Evolutionary conservation across 108 stramenopile genomes (phyloP), one percentile per base, ranked within the genome.

Genomic region (Nitzschia sp.): DNA sequence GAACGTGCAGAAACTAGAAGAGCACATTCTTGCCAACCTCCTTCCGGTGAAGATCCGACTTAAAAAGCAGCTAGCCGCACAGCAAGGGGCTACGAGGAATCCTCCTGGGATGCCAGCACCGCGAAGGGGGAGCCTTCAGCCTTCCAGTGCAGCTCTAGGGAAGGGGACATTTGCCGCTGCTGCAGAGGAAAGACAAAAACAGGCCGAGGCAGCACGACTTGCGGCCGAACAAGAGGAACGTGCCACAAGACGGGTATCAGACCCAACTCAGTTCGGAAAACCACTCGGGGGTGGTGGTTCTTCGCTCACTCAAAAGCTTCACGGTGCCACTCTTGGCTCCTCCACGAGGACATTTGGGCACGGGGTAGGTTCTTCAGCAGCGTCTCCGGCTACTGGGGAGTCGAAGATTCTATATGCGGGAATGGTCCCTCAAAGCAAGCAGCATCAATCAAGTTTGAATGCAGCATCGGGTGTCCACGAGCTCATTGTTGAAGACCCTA

Each of bases 21-120:
- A 93, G 66, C 92, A 93, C 77, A 93, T 93, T 68, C 62, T 93
- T 26, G 85, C 84, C 8, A 93, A 93, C 63, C 61, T 93, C 17
- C 57, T 93, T 31, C 92, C 92, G n/a, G 92, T 93, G 22, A 93
- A 93, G 69, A 80, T 81, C 5, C 73, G 92, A 31, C 70, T 93
- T 5, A 87, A 83, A 36, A 86, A 86, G 64, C 92, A 93, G 60
- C 78, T 93, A 1, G 89, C 88, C 9, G 89, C 89, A 9, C 92
- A 92, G 70, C 85, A 88, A 72, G 91, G 91, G 13, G 91, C 91
- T n/a, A 79, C 80, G 19, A 75, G 80, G 30, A 88, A 89, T 71
- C 91, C 91, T 8, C 72, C 76, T 1, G 81, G 79, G 11, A 92
- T 89, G 81, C 88, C 91, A 33, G 73, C 82, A 17, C 52, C 77